Evolutionary conservation across 2,329 filamentous ascomycete species (phyloP), one percentile per base, ranked within the genome.

Genomic region (Microdochium trichocladiopsis): DNA sequence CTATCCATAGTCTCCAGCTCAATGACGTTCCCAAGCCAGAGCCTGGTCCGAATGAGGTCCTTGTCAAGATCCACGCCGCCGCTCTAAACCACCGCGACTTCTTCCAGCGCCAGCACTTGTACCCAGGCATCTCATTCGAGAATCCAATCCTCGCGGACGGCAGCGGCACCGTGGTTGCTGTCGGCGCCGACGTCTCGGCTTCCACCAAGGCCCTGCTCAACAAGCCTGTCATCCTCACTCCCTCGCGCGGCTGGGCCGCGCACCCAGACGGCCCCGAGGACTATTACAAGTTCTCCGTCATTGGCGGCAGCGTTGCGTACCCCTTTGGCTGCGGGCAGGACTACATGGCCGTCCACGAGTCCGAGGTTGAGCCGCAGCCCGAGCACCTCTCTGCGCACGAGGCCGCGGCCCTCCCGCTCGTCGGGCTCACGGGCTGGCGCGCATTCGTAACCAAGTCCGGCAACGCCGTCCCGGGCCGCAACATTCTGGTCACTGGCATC

Each of bases 41-140:
- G 2, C 86, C 86, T 0, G 78, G 81, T 24, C 79, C 80, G 16
- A 76, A 76, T 56, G 79, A 96, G 67, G 75, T 96, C 58, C 76
- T 95, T 6, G 74, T 97, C 56, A 83, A 82, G 62, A 75, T 97
- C 63, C 79, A 81, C 33, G 88, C 91, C 50, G 88, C 86, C 1
- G 87, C 93, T 14, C 83, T 97, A 50, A 97, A 97, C 75, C 94
- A 97, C 74, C 88, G 92, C 61, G 94, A 97, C 69, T 83, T 95
- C 60, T 97, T 96, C 74, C 88, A 95, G 70, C 88, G 93, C 51
- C 91, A 94, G 69, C 87, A 92, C 64, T 83, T 95, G 41, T 97
- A 97, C 74, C 93, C 93, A 0, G 87, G 82, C 60, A 87, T 90
- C 51, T 86, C 87, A 12, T 95, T 95, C 68, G 78, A 81, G 54